Evolutionary conservation across 495 filamentous ascomycete genomes (phyloP), one percentile per base, ranked within the genome.

Genomic region (Cairneyella variabilis): DNA sequence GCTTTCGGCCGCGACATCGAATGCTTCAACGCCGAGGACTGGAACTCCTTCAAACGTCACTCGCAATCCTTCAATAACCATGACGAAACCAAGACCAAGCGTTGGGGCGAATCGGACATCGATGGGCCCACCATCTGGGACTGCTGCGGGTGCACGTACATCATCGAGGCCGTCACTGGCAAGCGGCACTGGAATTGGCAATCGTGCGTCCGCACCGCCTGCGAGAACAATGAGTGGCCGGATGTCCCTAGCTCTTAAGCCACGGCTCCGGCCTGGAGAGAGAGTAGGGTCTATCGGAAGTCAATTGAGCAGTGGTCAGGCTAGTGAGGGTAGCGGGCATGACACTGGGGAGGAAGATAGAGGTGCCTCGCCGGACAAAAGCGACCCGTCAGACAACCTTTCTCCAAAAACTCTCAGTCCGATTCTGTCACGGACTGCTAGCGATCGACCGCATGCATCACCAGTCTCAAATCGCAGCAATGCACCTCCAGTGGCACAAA

Each of bases 111-210:
- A 66, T n/a, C 78, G 85, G 61, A 66, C 82, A 5, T 86, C 87
- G 3, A 88, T 88, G 79, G 83, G 79, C 5, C 86, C 85, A 44
- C 80, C 89, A 16, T n/a, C n/a, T n/a, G n/a, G n/a, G n/a, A n/a
- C n/a, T n/a, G 66, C 74, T 0, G 10, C 27, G 14, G 58, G 58
- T 11, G 39, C 51, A 37, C 17, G 40, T 43, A 34, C 48, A 7
- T 22, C 62, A 20, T 45, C 64, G 21, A 66, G 66, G 45, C 58
- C 56, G 39, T 51, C 64, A 16, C 53, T 59, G 1, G 61, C 58
- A 10, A 66, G 64, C 8, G 54, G 57, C 0, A 16, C 46, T 7
- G 52, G 58, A 1, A 38, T 56, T 18, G 50, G 41, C 5, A 58
- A 54, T 40, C 45, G 58, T 37, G 23, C 47, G 4, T 22, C 51